Base-by-base conservation (phyloP, 345 rosid species). In the Salix viminalis region DNA sequence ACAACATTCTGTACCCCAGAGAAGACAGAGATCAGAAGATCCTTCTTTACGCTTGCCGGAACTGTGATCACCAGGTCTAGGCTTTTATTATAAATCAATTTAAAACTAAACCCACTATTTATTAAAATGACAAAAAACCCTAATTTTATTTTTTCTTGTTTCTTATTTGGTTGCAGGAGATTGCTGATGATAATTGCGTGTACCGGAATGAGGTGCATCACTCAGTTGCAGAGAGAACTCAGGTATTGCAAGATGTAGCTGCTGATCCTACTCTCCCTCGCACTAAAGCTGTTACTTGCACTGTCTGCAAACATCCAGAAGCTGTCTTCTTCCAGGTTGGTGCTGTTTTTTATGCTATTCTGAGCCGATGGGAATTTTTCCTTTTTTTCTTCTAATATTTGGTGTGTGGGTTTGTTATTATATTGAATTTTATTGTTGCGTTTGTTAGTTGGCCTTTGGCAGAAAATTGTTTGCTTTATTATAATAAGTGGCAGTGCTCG, bases 251-350 rank as follows among this genome's bases (percentile, higher is more conserved):
- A 46, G 91, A 89, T 73, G 94, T 90, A 32, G 92, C 92, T 67
- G 87, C 92, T 6, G 97, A 92, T 83, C 97, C 94, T 18, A 90
- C 97, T 64, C 94, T 92, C 76, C 94, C 97, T 34, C 89, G 94
- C 7, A 92, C 94, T 72, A 92, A 90, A 83, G 73, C 79, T 60
- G 97, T 89, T 61, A 76, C 72, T 30, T 92, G 94, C 48, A 52
- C 80, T 2, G 69, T 70, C 61, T 90, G 94, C 72, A 69, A 76
- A 30, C 91, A 90, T 75, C 81, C 81, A 11, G 94, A 89, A 82
- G 94, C 93, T 1, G 93, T 92, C 80, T 89, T 89, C 84, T 90
- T 90, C 88, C 93, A 90, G 94, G 97, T 89, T 1, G 2, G 41
- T 61, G 12, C 44, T 41, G 1, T 26, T 9, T 34, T 37, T 58